These are phyloP conservation scores for Pezicula radicicola DNA, from an alignment of 2,329 filamentous ascomycete genomes.

Conservation along the genomic window DNA sequence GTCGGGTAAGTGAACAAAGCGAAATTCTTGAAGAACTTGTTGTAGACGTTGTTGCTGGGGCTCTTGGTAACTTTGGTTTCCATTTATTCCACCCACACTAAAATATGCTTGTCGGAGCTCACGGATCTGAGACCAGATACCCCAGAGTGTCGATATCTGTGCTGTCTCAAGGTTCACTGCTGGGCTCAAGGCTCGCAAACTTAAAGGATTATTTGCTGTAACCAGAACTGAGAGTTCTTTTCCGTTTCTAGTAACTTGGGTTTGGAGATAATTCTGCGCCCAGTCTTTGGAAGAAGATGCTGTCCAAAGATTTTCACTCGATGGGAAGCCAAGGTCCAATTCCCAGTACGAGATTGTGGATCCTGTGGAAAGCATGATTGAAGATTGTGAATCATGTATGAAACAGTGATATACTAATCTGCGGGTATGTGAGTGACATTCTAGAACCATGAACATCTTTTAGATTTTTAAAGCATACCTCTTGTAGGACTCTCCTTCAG, in stretches of 20 bases:
- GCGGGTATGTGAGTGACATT: too few species aligned
- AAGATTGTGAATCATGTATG: conserved; percentile 1
- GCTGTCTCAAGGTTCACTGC: neutral
- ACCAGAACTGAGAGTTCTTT: too few species aligned
- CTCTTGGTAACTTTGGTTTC: neutral
- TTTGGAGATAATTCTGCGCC: neutral
- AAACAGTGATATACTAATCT: conserved; percentile 1
- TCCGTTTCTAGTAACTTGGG: too few species aligned
- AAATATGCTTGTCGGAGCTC: neutral
- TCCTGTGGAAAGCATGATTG: conserved; percentile 1
- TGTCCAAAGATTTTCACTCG: neutral
- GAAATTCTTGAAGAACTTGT: neutral
- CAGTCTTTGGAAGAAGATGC: neutral
- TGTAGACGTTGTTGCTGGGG: neutral
- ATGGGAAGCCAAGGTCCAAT: neutral
- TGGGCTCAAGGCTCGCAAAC: neutral
- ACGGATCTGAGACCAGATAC: neutral
- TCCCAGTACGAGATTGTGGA: neutral
- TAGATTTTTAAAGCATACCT: neutral
- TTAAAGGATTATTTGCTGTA: too few species aligned
- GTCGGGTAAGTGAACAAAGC: neutral
- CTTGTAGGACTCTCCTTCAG: conserved; percentile 2
- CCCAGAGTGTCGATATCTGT: neutral
- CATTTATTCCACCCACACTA: neutral
- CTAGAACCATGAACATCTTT: neutral